Conservation (phyloP, 805 yeast genomes). For the Starmerella lactis-condensi region DNA sequence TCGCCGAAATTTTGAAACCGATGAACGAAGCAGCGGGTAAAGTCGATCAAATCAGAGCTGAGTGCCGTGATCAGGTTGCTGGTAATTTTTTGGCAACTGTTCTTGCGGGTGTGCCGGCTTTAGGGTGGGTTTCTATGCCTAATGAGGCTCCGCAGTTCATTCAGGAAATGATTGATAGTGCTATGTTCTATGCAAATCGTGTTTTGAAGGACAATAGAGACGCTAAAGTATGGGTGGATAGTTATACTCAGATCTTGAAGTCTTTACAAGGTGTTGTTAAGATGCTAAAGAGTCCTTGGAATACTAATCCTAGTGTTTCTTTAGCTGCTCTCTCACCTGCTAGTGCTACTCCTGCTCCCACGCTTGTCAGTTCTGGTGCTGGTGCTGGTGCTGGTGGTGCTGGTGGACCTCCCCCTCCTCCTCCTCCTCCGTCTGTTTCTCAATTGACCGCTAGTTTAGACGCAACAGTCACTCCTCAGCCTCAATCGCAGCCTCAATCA, state of each 20-base stretch:
- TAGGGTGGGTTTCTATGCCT: slow-evolving; percentile 73
- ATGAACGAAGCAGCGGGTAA: slow-evolving; percentile 41
- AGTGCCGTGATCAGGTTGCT: slow-evolving; percentile 38
- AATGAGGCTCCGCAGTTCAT: slow-evolving; percentile 47
- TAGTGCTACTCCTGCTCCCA: slow-evolving; percentile 18
- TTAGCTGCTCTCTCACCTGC: slow-evolving; percentile 7
- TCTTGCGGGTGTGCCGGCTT: slow-evolving; percentile 73
- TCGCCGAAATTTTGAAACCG: slow-evolving; percentile 44
- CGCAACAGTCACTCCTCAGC: slow-evolving; percentile 16
- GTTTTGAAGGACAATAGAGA: slow-evolving; percentile 71
- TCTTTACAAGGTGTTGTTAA: slow-evolving; percentile 56
- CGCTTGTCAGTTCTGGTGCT: slow-evolving; percentile 20
- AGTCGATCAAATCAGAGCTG: slow-evolving; percentile 48
- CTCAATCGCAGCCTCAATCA: slow-evolving; percentile 3
- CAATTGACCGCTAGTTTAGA: slow-evolving; percentile 27
- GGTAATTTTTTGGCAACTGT: slow-evolving; percentile 68
- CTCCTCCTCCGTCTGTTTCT: slow-evolving; percentile 69
- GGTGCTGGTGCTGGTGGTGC: slow-evolving; percentile 22
- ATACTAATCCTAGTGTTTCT: slow-evolving; percentile 38
- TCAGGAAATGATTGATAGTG: slow-evolving; percentile 72
- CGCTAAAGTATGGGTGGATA: slow-evolving; percentile 68
- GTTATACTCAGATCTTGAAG: slow-evolving; percentile 44
- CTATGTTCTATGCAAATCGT: slow-evolving; percentile 87
- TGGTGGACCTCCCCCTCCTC: slow-evolving; percentile 59
- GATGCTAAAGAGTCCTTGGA: slow-evolving; percentile 67